Percentiles rank a stretch among this genome's conserved stretches.
Evolutionary conservation across 805 yeast genomes (phyloP).

Genomic region (Candida patagonica): DNA sequence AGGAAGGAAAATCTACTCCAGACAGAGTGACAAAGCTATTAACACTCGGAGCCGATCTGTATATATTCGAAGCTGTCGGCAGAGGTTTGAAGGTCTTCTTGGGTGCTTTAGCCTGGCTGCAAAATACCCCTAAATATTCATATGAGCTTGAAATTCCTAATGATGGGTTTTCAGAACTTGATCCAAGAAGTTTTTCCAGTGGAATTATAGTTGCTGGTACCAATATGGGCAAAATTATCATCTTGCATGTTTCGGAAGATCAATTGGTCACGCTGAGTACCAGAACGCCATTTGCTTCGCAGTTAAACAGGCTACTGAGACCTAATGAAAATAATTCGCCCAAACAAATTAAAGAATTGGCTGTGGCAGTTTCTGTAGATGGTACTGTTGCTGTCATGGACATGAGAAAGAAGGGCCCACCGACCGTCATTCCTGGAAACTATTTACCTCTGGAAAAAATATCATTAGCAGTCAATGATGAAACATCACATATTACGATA

Average conservation of each 20-base stretch:
- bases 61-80: not conserved
- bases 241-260: not conserved
- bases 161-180: not conserved
- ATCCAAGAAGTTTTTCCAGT: not conserved
- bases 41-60: not conserved
- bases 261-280: not conserved
- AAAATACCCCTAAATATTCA: not conserved
- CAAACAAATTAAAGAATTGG: not conserved
- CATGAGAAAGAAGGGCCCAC: constrained; percentile 1
- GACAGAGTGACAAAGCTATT: not conserved
- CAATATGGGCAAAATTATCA: not conserved
- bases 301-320: not conserved
- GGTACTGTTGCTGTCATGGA: constrained; percentile 10
- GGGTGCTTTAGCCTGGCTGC: not conserved
- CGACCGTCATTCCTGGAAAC: constrained; percentile 11
- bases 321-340: not conserved
- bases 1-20: not conserved
- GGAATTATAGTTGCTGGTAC: not conserved
- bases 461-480: not conserved
- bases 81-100: not conserved
- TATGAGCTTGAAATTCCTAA: not conserved
- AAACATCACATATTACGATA: too few relatives aligned
- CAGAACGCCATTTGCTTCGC: not conserved
- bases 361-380: constrained; percentile 9
- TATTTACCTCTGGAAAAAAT: constrained; percentile 3